Percentiles rank a stretch among this genome's conserved stretches.
phyloP scores from a whole-genome alignment of 768 basidiomycete genomes.

The Hebeloma cylindrosporum region DNA sequence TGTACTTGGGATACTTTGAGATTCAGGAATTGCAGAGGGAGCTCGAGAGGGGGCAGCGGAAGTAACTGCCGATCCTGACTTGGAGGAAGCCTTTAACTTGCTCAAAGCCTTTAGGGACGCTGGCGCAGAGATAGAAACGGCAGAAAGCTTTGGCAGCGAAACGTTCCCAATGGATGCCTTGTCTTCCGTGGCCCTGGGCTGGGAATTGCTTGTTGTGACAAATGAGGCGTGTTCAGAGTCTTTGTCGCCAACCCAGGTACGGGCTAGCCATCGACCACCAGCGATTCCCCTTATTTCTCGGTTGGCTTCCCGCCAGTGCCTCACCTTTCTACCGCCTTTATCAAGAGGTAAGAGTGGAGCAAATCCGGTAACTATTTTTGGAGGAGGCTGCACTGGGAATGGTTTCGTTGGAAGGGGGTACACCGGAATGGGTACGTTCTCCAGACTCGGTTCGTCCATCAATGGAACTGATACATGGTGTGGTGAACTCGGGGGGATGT shows the following conservation, averaged over 20 bases:
- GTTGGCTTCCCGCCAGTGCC: conserved; percentile 73
- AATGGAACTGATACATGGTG: conserved; percentile 23
- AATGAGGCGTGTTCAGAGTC: conserved; percentile 62
- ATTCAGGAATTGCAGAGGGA: conserved; percentile 51
- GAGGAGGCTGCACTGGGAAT: conserved; percentile 77
- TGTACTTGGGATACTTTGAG: conserved; percentile 26
- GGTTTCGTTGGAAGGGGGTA: conserved; percentile 84
- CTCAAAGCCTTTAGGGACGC: conserved; percentile 37
- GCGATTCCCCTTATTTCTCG: conserved; percentile 82
- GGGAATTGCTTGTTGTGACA: conserved; percentile 29
- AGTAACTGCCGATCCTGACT: conserved; percentile 41
- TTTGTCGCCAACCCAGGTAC: conserved; percentile 83
- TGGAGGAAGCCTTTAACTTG: conserved; percentile 42
- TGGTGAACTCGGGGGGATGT: conserved; percentile 33
- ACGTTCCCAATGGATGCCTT: conserved; percentile 26
- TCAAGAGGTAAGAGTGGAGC: conserved; percentile 69
- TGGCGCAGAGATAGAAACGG: conserved; percentile 49
- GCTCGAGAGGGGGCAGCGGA: conserved; percentile 59
- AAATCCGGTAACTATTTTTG: conserved; percentile 73
- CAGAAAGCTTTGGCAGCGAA: conserved; percentile 36
- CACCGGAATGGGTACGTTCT: conserved; percentile 62
- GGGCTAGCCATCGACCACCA: conserved; percentile 79
- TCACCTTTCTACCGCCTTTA: conserved; percentile 56
- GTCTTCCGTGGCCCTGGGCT: conserved; percentile 32
- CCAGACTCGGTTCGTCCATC: conserved; percentile 46